Conservation (phyloP, 306 rosid genomes). For the Cucumis hystrix region DNA sequence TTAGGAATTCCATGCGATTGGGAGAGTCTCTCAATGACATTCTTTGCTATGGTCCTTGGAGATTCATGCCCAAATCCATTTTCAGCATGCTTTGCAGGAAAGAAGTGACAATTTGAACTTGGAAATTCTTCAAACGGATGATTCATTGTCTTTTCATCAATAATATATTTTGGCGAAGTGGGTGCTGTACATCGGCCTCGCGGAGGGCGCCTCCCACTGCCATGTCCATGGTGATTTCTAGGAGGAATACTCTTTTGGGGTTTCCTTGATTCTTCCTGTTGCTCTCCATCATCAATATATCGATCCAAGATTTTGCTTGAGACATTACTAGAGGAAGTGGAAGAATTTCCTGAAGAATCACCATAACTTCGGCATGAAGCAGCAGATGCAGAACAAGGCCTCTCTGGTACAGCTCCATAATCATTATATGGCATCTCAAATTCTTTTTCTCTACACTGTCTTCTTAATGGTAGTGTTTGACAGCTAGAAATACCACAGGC, state of each 20-base stretch:
- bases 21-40: conserved; percentile 85
- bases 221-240: conserved; percentile 24
- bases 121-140: conserved; percentile 62
- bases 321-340: conserved; percentile 61
- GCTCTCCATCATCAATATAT: conserved; percentile 86
- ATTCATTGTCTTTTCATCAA: conserved; percentile 35
- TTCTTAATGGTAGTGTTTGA: conserved; percentile 36
- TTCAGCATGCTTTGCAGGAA: conserved; percentile 55
- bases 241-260: conserved; percentile 23
- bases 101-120: conserved; percentile 25
- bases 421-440: conserved; percentile 24
- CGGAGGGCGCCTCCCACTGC: conserved; percentile 59
- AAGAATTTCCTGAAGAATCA: conserved; percentile 65
- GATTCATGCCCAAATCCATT: conserved; percentile 66
- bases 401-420: conserved; percentile 27
- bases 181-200: conserved; percentile 55
- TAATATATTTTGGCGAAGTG: conserved; percentile 45
- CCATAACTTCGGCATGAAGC: conserved; percentile 43
- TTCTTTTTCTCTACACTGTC: conserved; percentile 24
- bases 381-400: conserved; percentile 40
- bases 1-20: conserved; percentile 41
- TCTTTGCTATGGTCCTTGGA: conserved; percentile 80
- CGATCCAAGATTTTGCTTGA: conserved; percentile 68
- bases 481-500: conserved; percentile 26
- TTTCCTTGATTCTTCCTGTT: conserved; percentile 40